phyloP scores from a whole-genome alignment of 352 stramenopile species.

The Phytophthora cryptogea region DNA sequence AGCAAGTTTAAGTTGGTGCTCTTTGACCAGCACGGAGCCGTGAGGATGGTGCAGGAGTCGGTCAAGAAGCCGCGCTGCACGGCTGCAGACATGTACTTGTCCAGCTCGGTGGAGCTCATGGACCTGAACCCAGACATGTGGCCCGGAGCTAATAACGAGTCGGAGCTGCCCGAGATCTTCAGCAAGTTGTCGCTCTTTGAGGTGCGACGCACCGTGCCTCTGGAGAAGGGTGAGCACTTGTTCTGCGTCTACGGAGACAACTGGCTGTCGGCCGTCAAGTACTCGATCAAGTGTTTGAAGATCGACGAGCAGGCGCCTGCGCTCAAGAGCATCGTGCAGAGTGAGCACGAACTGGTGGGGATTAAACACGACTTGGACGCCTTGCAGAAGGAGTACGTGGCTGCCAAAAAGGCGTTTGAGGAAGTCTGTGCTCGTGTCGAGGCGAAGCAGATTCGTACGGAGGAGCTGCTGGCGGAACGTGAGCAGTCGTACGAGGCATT shows the following conservation, averaged over 20 bases:
- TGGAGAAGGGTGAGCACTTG: conserved; percentile 83
- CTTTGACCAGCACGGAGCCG: conserved; percentile 77
- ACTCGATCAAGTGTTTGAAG: conserved; percentile 88
- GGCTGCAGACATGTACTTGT: conserved; percentile 89
- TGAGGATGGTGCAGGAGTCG: conserved; percentile 87
- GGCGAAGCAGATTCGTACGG: conserved; percentile 70
- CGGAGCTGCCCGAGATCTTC: conserved; percentile 83
- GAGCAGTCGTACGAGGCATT: conserved; percentile 81
- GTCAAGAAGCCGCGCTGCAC: conserved; percentile 79
- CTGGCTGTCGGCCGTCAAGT: conserved; percentile 87
- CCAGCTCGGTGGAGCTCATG: conserved; percentile 87
- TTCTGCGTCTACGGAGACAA: conserved; percentile 91
- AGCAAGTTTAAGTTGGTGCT: conserved; percentile 91
- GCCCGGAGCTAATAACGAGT: conserved; percentile 63
- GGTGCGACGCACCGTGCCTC: conserved; percentile 73
- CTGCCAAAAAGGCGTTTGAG: conserved; percentile 83
- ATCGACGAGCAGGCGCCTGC: conserved; percentile 59
- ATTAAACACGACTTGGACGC: conserved; percentile 81
- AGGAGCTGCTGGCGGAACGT: conserved; percentile 69
- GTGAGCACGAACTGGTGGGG: conserved; percentile 69
- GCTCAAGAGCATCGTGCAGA: conserved; percentile 73
- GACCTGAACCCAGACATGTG: conserved; percentile 80
- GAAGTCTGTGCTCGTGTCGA: conserved; percentile 71
- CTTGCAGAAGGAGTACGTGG: conserved; percentile 80
- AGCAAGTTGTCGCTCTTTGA: conserved; percentile 85